These are phyloP conservation scores for Verticillium zaregamsianum DNA, from an alignment of 2,329 filamentous ascomycete genomes.

Conservation along the genomic window DNA sequence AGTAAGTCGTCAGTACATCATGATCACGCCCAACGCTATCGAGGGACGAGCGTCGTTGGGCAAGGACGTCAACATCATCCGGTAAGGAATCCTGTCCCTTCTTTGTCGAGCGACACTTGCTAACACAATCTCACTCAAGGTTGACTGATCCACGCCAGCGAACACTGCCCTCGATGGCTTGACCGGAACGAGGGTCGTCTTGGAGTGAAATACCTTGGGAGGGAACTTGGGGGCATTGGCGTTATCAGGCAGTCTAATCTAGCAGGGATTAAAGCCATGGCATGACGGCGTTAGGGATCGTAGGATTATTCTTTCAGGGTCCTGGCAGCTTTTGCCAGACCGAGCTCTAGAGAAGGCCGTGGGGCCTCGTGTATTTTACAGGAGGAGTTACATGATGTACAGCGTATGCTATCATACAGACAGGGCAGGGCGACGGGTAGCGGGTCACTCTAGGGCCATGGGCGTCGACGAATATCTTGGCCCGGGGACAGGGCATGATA, in stretches of 20 bases:
- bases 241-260: not conserved
- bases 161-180: constrained; percentile 27
- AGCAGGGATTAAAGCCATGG: not conserved
- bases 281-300: not conserved
- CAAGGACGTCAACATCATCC: constrained; percentile 74
- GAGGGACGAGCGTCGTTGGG: constrained; percentile 52
- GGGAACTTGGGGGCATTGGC: not conserved
- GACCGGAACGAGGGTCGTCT: not conserved
- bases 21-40: constrained; percentile 92
- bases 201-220: not conserved
- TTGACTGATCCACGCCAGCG: constrained; percentile 57
- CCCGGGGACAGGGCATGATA: not conserved
- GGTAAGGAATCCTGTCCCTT: constrained; percentile 38
- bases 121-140: constrained; percentile 29
- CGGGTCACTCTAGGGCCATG: too few relatives aligned
- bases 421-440: not conserved
- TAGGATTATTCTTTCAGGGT: not conserved
- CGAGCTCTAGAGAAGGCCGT: not conserved
- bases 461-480: not conserved
- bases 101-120: constrained; percentile 5
- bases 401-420: not conserved
- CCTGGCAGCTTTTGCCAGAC: not conserved
- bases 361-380: not conserved
- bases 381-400: not conserved
- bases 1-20: constrained; percentile 88